These are phyloP conservation scores for Penicillium tannophilum DNA, from an alignment of 495 filamentous ascomycete species.

Conservation along the genomic window DNA sequence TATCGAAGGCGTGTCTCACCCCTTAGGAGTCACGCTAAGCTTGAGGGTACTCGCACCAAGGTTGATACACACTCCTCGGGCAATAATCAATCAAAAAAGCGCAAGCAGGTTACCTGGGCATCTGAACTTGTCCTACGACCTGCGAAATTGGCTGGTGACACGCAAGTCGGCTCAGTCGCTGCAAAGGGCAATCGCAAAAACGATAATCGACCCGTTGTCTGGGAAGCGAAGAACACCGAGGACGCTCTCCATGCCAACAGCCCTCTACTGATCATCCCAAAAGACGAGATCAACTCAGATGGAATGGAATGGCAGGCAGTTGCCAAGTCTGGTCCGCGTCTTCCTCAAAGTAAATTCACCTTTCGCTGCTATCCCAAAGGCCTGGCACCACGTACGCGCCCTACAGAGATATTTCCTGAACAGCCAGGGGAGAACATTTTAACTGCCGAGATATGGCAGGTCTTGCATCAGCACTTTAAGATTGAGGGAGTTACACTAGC, in stretches of 20 bases:
- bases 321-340: not conserved
- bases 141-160: not conserved
- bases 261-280: not conserved
- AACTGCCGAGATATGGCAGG: constrained; percentile 6
- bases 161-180: not conserved
- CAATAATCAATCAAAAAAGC: not conserved
- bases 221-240: not conserved
- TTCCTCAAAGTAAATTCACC: not conserved
- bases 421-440: constrained; percentile 10
- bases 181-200: not conserved
- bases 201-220: not conserved
- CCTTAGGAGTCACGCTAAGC: not conserved
- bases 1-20: not conserved
- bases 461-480: not conserved
- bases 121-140: constrained; percentile 10
- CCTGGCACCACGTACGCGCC: constrained; percentile 9
- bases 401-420: constrained; percentile 11
- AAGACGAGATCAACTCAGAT: not conserved
- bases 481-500: constrained; percentile 8
- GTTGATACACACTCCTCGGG: not conserved
- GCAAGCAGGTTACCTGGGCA: constrained; percentile 3
- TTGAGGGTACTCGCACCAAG: not conserved
- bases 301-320: not conserved
- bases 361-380: constrained; percentile 14
- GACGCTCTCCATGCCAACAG: not conserved